phyloP scores from a whole-genome alignment of 768 basidiomycete species.

The Kwoniella bestiolae region DNA sequence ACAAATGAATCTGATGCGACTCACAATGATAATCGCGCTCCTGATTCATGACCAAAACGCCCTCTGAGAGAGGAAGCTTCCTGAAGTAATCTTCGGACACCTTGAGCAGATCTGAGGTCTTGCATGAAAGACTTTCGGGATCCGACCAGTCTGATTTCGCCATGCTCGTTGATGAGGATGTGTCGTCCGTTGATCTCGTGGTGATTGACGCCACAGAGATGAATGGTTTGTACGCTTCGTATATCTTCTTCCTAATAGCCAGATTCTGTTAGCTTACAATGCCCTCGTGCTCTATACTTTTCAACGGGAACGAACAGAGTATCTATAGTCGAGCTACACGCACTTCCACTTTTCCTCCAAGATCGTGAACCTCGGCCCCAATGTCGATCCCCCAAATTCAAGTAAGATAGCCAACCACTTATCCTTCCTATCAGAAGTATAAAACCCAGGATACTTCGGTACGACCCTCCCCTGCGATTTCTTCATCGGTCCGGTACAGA shows the following conservation, averaged over 20 bases:
- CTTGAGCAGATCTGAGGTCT: neutral
- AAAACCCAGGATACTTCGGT: neutral
- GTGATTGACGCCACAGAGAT: neutral
- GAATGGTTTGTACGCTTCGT: constrained; percentile 2
- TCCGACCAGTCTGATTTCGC: neutral
- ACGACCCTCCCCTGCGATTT: neutral
- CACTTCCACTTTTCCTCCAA: neutral
- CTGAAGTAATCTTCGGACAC: neutral
- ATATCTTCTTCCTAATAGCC: neutral
- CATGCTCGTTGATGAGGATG: neutral
- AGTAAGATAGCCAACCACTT: neutral
- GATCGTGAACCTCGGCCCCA: neutral
- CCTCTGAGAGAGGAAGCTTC: neutral
- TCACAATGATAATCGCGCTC: no score
- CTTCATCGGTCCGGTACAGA: neutral
- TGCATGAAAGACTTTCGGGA: neutral
- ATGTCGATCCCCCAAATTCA: neutral
- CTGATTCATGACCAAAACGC: neutral
- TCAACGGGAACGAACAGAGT: neutral
- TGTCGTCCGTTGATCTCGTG: neutral
- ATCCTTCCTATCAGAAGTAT: neutral
- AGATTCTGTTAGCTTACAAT: neutral
- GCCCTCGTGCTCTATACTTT: neutral
- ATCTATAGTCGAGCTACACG: no score
- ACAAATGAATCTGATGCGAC: no score